These are phyloP conservation scores for Leucocoprinus sp. DNA, from an alignment of 768 basidiomycete species.

Conservation along the genomic window DNA sequence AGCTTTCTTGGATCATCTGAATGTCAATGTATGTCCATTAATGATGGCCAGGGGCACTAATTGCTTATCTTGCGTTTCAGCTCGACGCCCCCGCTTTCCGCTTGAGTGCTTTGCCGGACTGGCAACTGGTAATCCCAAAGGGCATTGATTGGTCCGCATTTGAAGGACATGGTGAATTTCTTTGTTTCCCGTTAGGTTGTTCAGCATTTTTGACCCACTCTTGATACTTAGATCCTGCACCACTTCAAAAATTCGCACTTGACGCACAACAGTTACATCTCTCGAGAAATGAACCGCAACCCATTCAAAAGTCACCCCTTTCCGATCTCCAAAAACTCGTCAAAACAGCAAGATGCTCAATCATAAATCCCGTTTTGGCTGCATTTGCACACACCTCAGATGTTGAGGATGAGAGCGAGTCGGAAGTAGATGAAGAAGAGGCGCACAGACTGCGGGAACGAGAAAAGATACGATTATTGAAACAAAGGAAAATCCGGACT, in stretches of 20 bases:
- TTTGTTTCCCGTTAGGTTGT: neutral
- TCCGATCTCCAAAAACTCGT: slow-evolving; percentile 55
- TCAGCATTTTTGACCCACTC: neutral
- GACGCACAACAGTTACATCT: slow-evolving; percentile 26
- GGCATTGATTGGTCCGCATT: slow-evolving; percentile 60
- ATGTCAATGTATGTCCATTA: slow-evolving; percentile 24
- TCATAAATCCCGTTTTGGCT: slow-evolving; percentile 43
- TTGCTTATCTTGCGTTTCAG: slow-evolving; percentile 10
- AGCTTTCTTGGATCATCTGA: slow-evolving; percentile 23
- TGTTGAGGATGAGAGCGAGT: slow-evolving; percentile 28
- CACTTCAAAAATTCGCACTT: slow-evolving; percentile 40
- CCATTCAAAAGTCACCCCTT: slow-evolving; percentile 33
- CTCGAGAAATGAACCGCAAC: slow-evolving; percentile 27
- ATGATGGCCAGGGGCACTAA: slow-evolving; percentile 1
- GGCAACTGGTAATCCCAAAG: slow-evolving; percentile 34
- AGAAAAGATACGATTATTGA: slow-evolving; percentile 47
- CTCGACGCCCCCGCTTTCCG: slow-evolving; percentile 27
- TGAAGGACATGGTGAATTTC: slow-evolving; percentile 41
- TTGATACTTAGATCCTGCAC: slow-evolving; percentile 38
- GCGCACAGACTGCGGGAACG: slow-evolving; percentile 35
- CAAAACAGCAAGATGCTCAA: slow-evolving; percentile 37
- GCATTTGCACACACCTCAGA: slow-evolving; percentile 25
- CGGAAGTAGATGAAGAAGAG: slow-evolving; percentile 24
- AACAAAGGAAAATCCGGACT: slow-evolving; percentile 38
- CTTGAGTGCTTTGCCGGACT: slow-evolving; percentile 38